phyloP scores from a whole-genome alignment of 2,329 filamentous ascomycete genomes.

The Aureobasidium pullulans region DNA sequence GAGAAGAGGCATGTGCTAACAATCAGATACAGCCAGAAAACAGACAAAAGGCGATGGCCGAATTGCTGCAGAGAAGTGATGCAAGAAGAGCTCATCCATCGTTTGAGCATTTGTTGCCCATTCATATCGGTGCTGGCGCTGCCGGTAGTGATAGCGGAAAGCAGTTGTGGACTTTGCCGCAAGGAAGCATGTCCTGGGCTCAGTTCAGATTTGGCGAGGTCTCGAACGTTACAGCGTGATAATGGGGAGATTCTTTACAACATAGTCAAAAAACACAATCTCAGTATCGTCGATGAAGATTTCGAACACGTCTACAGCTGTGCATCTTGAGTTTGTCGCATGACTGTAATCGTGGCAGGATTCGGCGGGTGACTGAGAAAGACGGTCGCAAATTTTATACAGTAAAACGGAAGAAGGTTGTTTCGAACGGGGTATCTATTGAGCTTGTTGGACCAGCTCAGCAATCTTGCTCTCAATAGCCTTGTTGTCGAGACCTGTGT shows the following conservation, averaged over 20 bases:
- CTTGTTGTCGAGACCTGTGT: conserved; percentile 57
- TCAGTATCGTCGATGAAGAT: not conserved
- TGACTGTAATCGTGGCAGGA: not conserved
- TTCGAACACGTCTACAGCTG: not conserved
- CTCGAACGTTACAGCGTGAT: conserved; percentile 18
- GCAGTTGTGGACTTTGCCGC: conserved; percentile 27
- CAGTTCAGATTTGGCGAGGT: conserved; percentile 27
- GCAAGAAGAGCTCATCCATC: conserved; percentile 56
- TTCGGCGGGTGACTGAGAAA: too few species aligned
- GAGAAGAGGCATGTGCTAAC: not conserved
- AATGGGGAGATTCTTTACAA: not conserved
- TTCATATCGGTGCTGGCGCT: conserved; percentile 42
- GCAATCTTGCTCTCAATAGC: conserved; percentile 63
- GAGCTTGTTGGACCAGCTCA: conserved; percentile 47
- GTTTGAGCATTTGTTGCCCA: conserved; percentile 55
- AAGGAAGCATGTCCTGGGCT: conserved; percentile 30
- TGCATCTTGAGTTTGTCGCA: not conserved
- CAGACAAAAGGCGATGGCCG: conserved; percentile 29
- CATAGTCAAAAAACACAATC: not conserved
- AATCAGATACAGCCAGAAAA: conserved; percentile 18
- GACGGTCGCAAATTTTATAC: not conserved
- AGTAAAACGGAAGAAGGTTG: not conserved
- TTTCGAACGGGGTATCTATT: not conserved
- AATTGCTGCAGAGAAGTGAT: conserved; percentile 36
- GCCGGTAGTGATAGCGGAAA: conserved; percentile 26